Conservation (phyloP, 2,329 filamentous ascomycete species). For the Cadophora luteo-olivacea region DNA sequence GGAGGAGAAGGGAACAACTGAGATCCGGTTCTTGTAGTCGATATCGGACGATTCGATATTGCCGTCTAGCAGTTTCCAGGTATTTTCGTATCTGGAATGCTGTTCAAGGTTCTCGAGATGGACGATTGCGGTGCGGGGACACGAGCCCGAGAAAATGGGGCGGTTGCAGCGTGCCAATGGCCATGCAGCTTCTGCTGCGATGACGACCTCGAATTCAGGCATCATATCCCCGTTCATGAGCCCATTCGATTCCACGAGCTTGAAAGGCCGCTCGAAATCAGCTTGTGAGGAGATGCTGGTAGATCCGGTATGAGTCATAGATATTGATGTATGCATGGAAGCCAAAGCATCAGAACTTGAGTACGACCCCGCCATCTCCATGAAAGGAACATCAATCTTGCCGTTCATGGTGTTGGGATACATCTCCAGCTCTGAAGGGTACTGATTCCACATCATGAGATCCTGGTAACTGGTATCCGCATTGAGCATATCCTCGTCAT, state of each 20-base stretch:
- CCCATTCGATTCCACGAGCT: conserved; percentile 17
- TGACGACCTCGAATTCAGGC: conserved; percentile 54
- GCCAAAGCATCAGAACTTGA: conserved; percentile 52
- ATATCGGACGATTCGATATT: conserved; percentile 37
- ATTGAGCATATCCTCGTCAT: conserved; percentile 27
- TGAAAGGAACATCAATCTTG: conserved; percentile 15
- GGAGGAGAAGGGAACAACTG: conserved; percentile 53
- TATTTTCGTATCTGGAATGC: conserved; percentile 55
- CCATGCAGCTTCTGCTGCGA: conserved; percentile 57
- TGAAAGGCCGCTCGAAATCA: conserved; percentile 45
- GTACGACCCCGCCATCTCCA: conserved; percentile 20
- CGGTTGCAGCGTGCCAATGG: conserved; percentile 59
- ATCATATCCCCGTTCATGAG: conserved; percentile 36
- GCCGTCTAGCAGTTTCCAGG: conserved; percentile 54
- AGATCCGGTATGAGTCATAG: conserved; percentile 47
- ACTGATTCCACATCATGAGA: conserved; percentile 53
- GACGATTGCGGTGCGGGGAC: conserved; percentile 57
- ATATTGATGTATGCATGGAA: conserved; percentile 50
- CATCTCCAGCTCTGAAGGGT: conserved; percentile 52
- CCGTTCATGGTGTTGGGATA: conserved; percentile 12
- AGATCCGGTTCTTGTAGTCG: conserved; percentile 34
- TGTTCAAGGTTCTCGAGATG: conserved; percentile 59
- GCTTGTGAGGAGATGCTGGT: conserved; percentile 54
- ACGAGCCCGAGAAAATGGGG: conserved; percentile 51
- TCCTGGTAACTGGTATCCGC: conserved; percentile 49